phyloP scores from a whole-genome alignment of 2,329 filamentous ascomycete genomes.

The Herpotrichia juniperi region DNA sequence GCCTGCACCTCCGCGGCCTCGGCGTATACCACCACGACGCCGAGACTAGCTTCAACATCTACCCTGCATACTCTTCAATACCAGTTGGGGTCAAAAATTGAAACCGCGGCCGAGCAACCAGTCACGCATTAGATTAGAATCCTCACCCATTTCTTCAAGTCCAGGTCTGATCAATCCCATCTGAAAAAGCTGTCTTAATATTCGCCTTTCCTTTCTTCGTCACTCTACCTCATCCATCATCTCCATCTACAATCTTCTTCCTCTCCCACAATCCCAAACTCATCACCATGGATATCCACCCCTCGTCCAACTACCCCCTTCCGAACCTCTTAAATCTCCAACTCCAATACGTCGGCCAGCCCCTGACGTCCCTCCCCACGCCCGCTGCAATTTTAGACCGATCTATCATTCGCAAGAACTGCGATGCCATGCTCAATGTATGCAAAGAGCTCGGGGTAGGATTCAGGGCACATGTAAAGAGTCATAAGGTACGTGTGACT shows the following conservation, averaged over 20 bases:
- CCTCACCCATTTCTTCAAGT: no score
- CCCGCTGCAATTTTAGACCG: constrained; percentile 73
- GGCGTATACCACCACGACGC: no score
- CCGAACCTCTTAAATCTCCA: constrained; percentile 13
- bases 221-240: background rate
- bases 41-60: no score
- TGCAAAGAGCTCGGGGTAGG: constrained; percentile 63
- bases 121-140: no score
- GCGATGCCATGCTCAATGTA: constrained; percentile 72
- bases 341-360: constrained; percentile 62
- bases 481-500: constrained; percentile 69
- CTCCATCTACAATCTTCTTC: background rate
- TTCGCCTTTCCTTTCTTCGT: no score
- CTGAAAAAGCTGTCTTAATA: no score
- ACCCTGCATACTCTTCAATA: no score
- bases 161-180: no score
- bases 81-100: no score
- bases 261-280: background rate
- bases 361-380: constrained; percentile 64
- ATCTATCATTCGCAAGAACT: constrained; percentile 70
- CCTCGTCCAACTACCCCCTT: constrained; percentile 21
- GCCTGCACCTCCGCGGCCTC: no score
- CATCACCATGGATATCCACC: background rate
- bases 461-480: constrained; percentile 82
- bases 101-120: no score